These are phyloP conservation scores for Xylaria sp. DNA, from an alignment of 2,329 filamentous ascomycete genomes.

Conservation along the genomic window DNA sequence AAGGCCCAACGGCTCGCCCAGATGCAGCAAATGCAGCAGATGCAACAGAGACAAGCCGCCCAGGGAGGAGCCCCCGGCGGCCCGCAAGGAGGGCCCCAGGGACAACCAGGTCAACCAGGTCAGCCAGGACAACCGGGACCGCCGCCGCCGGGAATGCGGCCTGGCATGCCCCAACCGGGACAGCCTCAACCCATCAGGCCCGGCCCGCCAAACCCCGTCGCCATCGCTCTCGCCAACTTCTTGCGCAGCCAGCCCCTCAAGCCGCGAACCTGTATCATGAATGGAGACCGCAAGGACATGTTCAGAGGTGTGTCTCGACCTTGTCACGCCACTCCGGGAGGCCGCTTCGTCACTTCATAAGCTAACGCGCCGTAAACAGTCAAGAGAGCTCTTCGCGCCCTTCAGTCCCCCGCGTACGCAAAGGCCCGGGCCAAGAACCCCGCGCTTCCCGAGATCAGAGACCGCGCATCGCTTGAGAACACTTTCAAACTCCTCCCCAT, in stretches of 20 bases:
- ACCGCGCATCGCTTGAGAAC: constrained; percentile 90
- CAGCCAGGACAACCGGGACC: constrained; percentile 45
- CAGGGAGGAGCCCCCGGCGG: constrained; percentile 46
- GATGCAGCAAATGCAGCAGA: constrained; percentile 53
- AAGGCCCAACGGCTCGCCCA: constrained; percentile 67
- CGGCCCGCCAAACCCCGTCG: constrained; percentile 87
- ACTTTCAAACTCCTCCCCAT: constrained; percentile 94
- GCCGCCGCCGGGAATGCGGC: constrained; percentile 48
- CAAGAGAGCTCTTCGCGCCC: constrained; percentile 91
- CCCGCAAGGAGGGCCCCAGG: constrained; percentile 25
- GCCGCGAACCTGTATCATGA: constrained; percentile 88
- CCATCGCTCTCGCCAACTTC: constrained; percentile 89
- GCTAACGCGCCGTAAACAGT: constrained; percentile 63
- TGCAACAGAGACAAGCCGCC: constrained; percentile 54
- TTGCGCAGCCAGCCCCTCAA: constrained; percentile 87
- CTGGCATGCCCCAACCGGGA: constrained; percentile 48
- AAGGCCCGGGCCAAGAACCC: constrained; percentile 92
- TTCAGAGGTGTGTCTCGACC: constrained; percentile 77
- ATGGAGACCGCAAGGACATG: constrained; percentile 98
- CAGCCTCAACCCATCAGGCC: constrained; percentile 76
- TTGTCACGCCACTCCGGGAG: constrained; percentile 26
- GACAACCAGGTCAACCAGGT: constrained; percentile 24
- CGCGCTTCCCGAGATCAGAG: constrained; percentile 85
- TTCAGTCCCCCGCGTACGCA: constrained; percentile 88
- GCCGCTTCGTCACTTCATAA: constrained; percentile 14